Percentiles rank a stretch among this genome's conserved stretches.
Conservation (phyloP, 108 stramenopile species). For the Cyclotella sp. region DNA sequence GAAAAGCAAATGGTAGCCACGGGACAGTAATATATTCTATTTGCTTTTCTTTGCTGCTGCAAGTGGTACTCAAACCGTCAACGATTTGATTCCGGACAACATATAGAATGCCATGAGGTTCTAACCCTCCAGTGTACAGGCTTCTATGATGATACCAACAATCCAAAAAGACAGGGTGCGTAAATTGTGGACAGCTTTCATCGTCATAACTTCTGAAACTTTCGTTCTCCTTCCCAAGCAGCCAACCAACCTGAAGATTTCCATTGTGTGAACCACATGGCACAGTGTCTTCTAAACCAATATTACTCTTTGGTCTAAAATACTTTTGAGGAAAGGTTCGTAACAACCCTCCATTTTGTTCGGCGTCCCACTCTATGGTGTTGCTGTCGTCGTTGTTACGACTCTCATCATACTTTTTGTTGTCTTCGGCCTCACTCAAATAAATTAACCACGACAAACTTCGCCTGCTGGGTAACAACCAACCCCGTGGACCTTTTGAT, state of each 20-base stretch:
- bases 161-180: slow-evolving; percentile 52
- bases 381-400: neutral
- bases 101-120: slow-evolving; percentile 48
- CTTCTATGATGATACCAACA: slow-evolving; percentile 27
- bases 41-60: slow-evolving; percentile 14
- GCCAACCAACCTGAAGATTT: slow-evolving; percentile 64
- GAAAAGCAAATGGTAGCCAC: slow-evolving; percentile 32
- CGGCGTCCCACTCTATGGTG: neutral
- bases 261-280: slow-evolving; percentile 38
- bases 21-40: slow-evolving; percentile 29
- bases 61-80: too few relatives aligned
- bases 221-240: slow-evolving; percentile 10
- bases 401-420: neutral
- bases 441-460: slow-evolving; percentile 62
- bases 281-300: slow-evolving; percentile 1
- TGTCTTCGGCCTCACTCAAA: slow-evolving; percentile 36
- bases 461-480: slow-evolving; percentile 55
- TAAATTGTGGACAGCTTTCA: neutral
- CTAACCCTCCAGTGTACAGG: slow-evolving; percentile 12
- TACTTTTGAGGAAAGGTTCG: slow-evolving; percentile 44
- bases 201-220: neutral
- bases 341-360: slow-evolving; percentile 50
- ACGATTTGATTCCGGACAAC: slow-evolving; percentile 3
- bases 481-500: slow-evolving; percentile 59
- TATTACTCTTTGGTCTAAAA: slow-evolving; percentile 3